Percentiles rank a stretch among this genome's conserved stretches.
Evolutionary conservation across 2,329 filamentous ascomycete species (phyloP).

Genomic region (Nemania serpens): DNA sequence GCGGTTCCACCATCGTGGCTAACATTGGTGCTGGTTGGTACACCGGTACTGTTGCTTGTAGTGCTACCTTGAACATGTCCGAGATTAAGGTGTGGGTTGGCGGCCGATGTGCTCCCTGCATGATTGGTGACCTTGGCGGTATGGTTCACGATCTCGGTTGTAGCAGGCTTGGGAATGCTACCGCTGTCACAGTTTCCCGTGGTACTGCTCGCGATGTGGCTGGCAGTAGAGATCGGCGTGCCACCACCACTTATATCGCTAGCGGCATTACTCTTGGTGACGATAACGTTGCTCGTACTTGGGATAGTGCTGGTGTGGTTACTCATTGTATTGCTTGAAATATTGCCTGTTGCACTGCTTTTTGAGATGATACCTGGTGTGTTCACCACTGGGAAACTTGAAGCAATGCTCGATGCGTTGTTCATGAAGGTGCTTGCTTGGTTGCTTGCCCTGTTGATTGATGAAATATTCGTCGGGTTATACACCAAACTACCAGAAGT

Average conservation of each 20-base stretch:
- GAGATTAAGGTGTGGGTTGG: neutral
- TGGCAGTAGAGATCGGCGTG: neutral
- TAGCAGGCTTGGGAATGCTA: neutral
- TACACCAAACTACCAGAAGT: neutral
- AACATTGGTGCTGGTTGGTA: neutral
- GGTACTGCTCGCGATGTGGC: constrained; percentile 3
- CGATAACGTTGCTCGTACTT: neutral
- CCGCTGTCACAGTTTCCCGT: neutral
- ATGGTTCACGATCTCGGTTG: neutral
- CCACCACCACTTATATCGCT: constrained; percentile 2
- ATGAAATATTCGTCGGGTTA: neutral
- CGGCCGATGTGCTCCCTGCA: neutral
- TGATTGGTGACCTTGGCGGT: neutral
- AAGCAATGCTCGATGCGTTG: neutral
- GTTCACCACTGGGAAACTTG: neutral
- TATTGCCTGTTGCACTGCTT: neutral
- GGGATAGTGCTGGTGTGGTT: neutral
- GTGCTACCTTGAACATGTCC: neutral
- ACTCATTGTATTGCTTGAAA: neutral
- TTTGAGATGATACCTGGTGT: neutral
- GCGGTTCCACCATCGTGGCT: neutral
- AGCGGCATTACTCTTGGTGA: neutral
- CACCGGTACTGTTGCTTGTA: neutral
- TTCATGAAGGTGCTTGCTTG: neutral
- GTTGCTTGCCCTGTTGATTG: neutral